These are phyloP conservation scores for Brettanomyces naardenensis DNA, from an alignment of 805 yeast genomes.

Conservation along the genomic window DNA sequence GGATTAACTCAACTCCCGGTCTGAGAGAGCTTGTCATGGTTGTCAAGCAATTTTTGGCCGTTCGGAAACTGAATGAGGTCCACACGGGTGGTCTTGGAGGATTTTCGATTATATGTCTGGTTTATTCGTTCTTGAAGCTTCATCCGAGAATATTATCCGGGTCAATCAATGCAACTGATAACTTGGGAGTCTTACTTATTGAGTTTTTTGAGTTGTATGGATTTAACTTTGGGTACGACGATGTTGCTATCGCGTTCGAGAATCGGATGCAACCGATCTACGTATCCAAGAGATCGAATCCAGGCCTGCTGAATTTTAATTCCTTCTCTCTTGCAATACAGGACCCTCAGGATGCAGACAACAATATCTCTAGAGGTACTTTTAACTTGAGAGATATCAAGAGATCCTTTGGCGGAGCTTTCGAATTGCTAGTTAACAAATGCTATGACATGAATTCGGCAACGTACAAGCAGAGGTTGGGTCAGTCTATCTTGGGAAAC, in stretches of 20 bases:
- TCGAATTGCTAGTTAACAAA: constrained; percentile 61
- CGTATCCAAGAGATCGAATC: constrained; percentile 40
- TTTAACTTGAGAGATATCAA: constrained; percentile 73
- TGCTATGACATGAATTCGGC: constrained; percentile 68
- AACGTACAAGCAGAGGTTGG: constrained; percentile 57
- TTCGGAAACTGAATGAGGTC: constrained; percentile 74
- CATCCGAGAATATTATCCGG: constrained; percentile 73
- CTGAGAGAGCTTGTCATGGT: constrained; percentile 74
- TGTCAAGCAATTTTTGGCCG: constrained; percentile 76
- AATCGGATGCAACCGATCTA: constrained; percentile 50
- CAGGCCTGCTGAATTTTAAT: constrained; percentile 35
- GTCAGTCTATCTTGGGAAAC: constrained; percentile 71
- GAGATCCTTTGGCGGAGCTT: constrained; percentile 86
- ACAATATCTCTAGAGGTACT: constrained; percentile 81
- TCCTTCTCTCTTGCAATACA: constrained; percentile 68
- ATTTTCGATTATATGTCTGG: constrained; percentile 82
- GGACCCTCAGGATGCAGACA: constrained; percentile 80
- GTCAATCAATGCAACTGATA: constrained; percentile 59
- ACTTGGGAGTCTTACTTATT: constrained; percentile 77
- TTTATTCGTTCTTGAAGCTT: constrained; percentile 63
- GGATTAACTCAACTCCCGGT: constrained; percentile 72
- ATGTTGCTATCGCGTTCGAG: constrained; percentile 60
- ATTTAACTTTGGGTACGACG: constrained; percentile 76
- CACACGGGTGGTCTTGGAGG: constrained; percentile 95
- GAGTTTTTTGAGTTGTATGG: constrained; percentile 94